Evolutionary conservation across 2,329 filamentous ascomycete species (phyloP).

Genomic region (Metarhizium brunneum): DNA sequence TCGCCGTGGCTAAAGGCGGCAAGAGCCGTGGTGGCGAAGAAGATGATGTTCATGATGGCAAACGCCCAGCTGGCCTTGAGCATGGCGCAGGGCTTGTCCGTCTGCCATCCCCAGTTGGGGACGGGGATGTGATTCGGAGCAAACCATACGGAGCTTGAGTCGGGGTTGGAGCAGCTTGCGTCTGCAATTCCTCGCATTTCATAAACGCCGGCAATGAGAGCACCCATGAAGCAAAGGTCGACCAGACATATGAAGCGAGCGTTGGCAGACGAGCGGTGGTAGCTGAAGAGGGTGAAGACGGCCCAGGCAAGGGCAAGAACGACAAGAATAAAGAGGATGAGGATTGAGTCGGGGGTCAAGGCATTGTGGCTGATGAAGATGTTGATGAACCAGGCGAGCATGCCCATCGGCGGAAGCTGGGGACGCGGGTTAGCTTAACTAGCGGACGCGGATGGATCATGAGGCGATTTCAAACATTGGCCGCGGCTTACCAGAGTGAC

Average conservation of each 20-base stretch:
- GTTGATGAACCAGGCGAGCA: slow-evolving; percentile 58
- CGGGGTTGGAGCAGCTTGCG: slow-evolving; percentile 58
- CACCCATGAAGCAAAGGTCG: slow-evolving; percentile 53
- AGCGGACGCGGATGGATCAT: background rate
- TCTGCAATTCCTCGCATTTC: slow-evolving; percentile 47
- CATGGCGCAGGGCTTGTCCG: slow-evolving; percentile 79
- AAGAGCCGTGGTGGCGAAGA: slow-evolving; percentile 70
- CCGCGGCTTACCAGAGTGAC: slow-evolving; percentile 44
- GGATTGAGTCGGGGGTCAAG: slow-evolving; percentile 52
- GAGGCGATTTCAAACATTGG: background rate
- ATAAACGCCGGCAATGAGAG: slow-evolving; percentile 54
- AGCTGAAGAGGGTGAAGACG: slow-evolving; percentile 56
- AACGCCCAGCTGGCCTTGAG: slow-evolving; percentile 85
- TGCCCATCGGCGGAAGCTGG: slow-evolving; percentile 56
- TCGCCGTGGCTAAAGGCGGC: slow-evolving; percentile 55
- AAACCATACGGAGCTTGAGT: slow-evolving; percentile 38
- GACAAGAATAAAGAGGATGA: slow-evolving; percentile 59
- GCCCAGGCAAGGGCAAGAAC: slow-evolving; percentile 55
- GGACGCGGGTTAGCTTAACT: background rate
- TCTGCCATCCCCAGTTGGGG: slow-evolving; percentile 38
- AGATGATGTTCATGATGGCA: slow-evolving; percentile 76
- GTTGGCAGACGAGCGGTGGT: slow-evolving; percentile 53
- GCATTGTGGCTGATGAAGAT: slow-evolving; percentile 46
- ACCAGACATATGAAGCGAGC: slow-evolving; percentile 51
- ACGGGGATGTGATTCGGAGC: slow-evolving; percentile 45